Evolutionary conservation across 768 basidiomycete genomes (phyloP).

Genomic region (Krasilnikovozyma curviuscula): DNA sequence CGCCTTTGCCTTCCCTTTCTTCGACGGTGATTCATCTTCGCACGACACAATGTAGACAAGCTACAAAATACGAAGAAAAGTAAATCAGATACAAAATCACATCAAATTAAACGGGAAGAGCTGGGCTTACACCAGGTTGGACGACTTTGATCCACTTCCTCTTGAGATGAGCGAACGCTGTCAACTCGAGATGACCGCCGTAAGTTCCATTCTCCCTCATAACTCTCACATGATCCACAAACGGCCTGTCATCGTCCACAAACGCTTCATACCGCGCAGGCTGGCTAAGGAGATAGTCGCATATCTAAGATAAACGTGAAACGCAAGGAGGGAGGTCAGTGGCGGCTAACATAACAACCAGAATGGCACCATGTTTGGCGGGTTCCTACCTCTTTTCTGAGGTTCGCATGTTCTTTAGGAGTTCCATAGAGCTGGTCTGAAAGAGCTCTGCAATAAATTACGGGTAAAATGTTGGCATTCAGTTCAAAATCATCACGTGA

Average conservation of each 20-base stretch:
- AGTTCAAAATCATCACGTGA: neutral
- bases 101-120: neutral
- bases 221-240: constrained; percentile 48
- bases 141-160: constrained; percentile 70
- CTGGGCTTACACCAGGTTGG: constrained; percentile 67
- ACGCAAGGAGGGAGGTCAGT: neutral
- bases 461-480: neutral
- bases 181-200: constrained; percentile 83
- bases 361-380: neutral
- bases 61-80: neutral
- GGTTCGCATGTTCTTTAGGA: constrained; percentile 42
- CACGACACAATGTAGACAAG: constrained; percentile 9
- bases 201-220: constrained; percentile 76
- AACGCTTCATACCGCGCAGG: constrained; percentile 62
- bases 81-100: neutral
- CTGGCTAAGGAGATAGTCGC: constrained; percentile 57
- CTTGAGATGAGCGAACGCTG: constrained; percentile 68
- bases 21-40: constrained; percentile 4
- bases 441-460: constrained; percentile 37
- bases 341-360: too few relatives aligned
- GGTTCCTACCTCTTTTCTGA: constrained; percentile 1
- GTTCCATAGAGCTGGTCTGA: constrained; percentile 72
- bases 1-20: neutral
- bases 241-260: constrained; percentile 63
- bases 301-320: constrained; percentile 35